Evolutionary conservation across 306 rosid genomes (phyloP).

Genomic region (Malus sieversii): DNA sequence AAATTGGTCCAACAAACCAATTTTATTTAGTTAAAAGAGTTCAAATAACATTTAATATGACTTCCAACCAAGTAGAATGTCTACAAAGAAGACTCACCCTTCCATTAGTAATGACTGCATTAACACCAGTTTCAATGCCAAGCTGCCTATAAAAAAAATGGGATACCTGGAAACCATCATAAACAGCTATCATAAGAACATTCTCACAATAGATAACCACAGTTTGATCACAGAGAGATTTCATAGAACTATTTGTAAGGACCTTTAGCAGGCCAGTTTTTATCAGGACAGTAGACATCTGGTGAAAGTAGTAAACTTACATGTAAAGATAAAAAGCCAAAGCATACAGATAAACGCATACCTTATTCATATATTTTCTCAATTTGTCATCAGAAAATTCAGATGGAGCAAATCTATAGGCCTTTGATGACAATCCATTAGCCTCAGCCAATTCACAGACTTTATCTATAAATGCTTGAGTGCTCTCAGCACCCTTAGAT

Average conservation of each 20-base stretch:
- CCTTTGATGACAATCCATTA: constrained; percentile 63
- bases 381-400: constrained; percentile 49
- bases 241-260: not conserved
- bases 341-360: constrained; percentile 4
- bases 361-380: constrained; percentile 60
- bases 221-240: not conserved
- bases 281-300: not conserved
- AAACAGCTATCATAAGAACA: constrained; percentile 1
- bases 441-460: constrained; percentile 75
- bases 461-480: constrained; percentile 50
- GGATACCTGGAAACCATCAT: constrained; percentile 45
- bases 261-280: not conserved
- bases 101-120: constrained; percentile 92
- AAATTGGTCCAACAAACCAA: not conserved
- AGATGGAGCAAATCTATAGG: constrained; percentile 41
- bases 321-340: constrained; percentile 6
- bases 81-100: constrained; percentile 51
- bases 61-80: not conserved
- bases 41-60: not conserved
- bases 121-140: constrained; percentile 59
- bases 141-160: constrained; percentile 41
- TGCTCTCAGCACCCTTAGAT: constrained; percentile 34
- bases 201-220: not conserved
- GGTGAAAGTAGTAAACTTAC: not conserved
- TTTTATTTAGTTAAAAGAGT: not conserved